These are phyloP conservation scores for Paraphoma sp. DNA, from an alignment of 2,329 filamentous ascomycete species.

Conservation along the genomic window DNA sequence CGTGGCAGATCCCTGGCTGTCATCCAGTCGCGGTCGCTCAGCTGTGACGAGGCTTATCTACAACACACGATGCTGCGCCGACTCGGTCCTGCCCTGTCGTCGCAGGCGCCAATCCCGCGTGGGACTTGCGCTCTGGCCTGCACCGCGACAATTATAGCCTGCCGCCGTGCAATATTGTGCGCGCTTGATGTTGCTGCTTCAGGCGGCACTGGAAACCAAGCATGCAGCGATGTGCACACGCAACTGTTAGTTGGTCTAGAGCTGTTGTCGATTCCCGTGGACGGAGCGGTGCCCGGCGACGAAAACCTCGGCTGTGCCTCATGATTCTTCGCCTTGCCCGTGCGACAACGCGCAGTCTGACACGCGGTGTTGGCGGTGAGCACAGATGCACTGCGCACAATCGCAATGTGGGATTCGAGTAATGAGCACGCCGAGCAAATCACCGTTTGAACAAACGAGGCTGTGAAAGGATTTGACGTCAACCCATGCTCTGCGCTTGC, in stretches of 20 bases:
- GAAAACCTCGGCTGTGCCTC: background rate
- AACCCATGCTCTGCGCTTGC: background rate
- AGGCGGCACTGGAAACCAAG: background rate
- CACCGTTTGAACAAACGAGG: background rate
- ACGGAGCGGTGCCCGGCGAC: background rate
- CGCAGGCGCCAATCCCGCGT: constrained; percentile 4
- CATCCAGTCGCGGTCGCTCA: background rate
- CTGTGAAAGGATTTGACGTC: background rate
- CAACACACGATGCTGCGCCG: background rate
- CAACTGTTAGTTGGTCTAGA: background rate
- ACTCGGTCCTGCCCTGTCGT: background rate
- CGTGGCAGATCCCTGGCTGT: constrained; percentile 2
- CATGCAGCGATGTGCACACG: background rate
- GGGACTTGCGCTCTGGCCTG: background rate
- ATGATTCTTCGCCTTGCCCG: background rate
- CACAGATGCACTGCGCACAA: background rate
- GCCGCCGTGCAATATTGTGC: background rate
- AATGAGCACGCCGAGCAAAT: background rate
- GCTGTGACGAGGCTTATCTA: constrained; percentile 6
- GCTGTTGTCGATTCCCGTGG: background rate
- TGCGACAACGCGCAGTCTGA: background rate
- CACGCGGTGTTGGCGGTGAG: background rate
- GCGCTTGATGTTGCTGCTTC: background rate
- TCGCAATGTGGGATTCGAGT: background rate
- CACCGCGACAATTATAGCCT: too few species aligned